Evolutionary conservation across 148 eudicot genomes (phyloP), one percentile per base, ranked within the genome.

Genomic region (Vaccinium macrocarpon): DNA sequence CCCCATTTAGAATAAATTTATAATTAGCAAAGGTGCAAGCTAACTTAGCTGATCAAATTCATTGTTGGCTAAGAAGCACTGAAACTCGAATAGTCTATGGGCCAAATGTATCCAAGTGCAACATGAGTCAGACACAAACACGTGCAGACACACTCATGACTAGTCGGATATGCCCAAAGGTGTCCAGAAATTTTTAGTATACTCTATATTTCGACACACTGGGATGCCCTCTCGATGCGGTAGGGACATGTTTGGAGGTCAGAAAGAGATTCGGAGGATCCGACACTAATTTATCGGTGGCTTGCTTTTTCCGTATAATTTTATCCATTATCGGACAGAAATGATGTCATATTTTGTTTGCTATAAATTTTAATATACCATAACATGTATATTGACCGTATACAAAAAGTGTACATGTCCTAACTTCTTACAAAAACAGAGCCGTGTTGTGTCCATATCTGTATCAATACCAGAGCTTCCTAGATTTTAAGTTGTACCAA

Each of bases 11-110:
- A 62, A 62, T 23, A 62, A 9, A 6, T 21, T 21, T 62, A n/a
- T 8, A 56, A 48, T 75, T 18, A 75, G 21, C 79, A 4, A 21
- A 75, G 79, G 56, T 76, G 79, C 79, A 50, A 23, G 79, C 79
- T n/a, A 49, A 76, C 16, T 76, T 76, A 50, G 35, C 0, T 76
- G 73, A 5, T n/a, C 13, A 49, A 76, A 50, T n/a, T 19, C 50
- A 12, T 50, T 11, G 10, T 49, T 12, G 57, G 35, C 79, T 5
- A 76, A 23, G 5, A 25, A 23, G 25, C 79, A 51, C 2, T 18
- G 25, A 19, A 19, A 42, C 46, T 42, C 46, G 46, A 42, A 42
- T 35, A 4, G 13, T 21, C 21, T 48, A 76, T 29, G 32, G 0
- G 51, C 76, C 48, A 42, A n/a, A 19, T 6, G 12, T 32, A 29